Conservation (phyloP, 2,329 filamentous ascomycete species). For the Pochonia chlamydosporia region DNA sequence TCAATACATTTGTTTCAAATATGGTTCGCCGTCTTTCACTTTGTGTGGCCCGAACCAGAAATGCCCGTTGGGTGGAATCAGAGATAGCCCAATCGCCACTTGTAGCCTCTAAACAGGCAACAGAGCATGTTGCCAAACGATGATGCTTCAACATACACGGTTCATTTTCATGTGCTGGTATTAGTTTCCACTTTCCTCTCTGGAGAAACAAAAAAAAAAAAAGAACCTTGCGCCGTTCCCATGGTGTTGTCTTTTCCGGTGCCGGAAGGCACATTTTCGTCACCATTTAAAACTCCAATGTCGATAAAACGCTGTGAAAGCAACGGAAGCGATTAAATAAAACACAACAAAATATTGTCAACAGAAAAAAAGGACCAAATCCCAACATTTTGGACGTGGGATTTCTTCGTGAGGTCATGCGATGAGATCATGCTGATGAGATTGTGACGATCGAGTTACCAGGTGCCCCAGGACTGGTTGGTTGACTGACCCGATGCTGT, state of each 20-base stretch:
- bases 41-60: background rate
- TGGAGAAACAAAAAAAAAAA: background rate
- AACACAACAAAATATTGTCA: background rate
- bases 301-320: background rate
- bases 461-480: conserved; percentile 18
- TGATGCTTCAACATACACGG: background rate
- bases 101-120: background rate
- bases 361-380: background rate
- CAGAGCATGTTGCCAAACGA: background rate
- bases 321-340: background rate
- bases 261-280: background rate
- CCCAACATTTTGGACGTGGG: background rate
- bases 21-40: background rate
- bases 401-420: background rate
- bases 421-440: conserved; percentile 1
- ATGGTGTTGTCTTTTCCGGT: background rate
- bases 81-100: background rate
- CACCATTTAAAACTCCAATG: background rate
- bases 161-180: background rate
- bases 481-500: conserved; percentile 24
- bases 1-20: background rate
- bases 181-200: background rate
- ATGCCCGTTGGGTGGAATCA: background rate
- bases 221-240: conserved; percentile 3
- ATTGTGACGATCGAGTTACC: conserved; percentile 2